These are phyloP conservation scores for Poa pratensis DNA, from an alignment of 176 grass and related monocot genomes.

Conservation along the genomic window DNA sequence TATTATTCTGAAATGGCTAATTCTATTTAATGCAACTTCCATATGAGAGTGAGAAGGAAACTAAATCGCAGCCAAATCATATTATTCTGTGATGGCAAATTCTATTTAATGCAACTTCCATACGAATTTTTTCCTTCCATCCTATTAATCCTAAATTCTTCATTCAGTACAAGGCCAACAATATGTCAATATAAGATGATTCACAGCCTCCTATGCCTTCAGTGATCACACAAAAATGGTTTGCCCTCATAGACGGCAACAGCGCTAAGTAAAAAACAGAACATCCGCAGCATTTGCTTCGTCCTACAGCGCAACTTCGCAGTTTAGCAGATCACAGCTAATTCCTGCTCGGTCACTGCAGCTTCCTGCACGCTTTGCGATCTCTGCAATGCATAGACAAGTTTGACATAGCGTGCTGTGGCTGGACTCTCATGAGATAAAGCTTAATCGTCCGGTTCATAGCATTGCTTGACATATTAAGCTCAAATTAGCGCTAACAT, in stretches of 20 bases:
- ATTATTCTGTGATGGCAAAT: neutral
- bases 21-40: neutral
- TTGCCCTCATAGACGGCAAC: neutral
- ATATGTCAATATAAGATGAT: neutral
- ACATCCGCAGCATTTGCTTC: neutral
- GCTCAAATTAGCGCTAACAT: neutral
- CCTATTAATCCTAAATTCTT: neutral
- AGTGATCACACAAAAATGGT: neutral
- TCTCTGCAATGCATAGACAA: slow-evolving; percentile 18
- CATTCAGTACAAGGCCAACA: neutral
- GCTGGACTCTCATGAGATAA: neutral
- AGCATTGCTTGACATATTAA: neutral
- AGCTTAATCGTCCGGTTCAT: neutral
- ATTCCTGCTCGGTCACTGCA: neutral
- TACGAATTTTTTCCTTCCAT: neutral
- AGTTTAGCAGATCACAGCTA: neutral
- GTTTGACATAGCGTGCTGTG: neutral
- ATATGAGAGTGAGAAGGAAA: neutral
- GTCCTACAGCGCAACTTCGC: neutral
- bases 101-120: neutral
- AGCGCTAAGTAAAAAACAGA: neutral
- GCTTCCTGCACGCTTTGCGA: neutral
- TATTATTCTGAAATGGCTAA: neutral
- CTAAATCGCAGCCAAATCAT: neutral
- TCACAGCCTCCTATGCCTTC: neutral